Conservation (phyloP, 352 stramenopile genomes). For the Albugo candida region DNA sequence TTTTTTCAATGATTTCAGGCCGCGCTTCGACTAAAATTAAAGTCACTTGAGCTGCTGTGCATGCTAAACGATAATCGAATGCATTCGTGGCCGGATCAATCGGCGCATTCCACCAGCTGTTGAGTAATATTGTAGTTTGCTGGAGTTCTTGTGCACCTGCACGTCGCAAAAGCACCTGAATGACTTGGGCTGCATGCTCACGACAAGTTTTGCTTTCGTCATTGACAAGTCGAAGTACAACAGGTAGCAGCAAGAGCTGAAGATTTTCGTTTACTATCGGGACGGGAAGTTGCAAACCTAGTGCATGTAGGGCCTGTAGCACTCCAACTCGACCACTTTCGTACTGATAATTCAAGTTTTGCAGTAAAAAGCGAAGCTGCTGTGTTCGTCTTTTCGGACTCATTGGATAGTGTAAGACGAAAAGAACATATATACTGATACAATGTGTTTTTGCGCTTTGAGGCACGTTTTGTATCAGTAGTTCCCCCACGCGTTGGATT, state of each 20-base stretch:
- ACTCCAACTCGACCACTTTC: slow-evolving; percentile 84
- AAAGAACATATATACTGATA: slow-evolving; percentile 68
- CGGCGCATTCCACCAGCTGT: slow-evolving; percentile 60
- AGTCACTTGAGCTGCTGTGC: slow-evolving; percentile 53
- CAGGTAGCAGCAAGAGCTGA: slow-evolving; percentile 88
- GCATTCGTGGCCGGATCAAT: slow-evolving; percentile 4
- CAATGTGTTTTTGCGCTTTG: slow-evolving; percentile 67
- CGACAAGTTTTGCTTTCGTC: slow-evolving; percentile 84
- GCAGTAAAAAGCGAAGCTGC: slow-evolving; percentile 87
- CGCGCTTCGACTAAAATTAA: slow-evolving; percentile 46
- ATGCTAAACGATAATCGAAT: slow-evolving; percentile 41
- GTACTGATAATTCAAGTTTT: slow-evolving; percentile 92
- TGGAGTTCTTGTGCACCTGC: slow-evolving; percentile 82
- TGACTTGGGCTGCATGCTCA: slow-evolving; percentile 47
- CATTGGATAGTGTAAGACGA: slow-evolving; percentile 92
- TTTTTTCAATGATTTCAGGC: slow-evolving; percentile 58
- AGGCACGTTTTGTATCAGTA: slow-evolving; percentile 86
- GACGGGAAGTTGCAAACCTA: slow-evolving; percentile 84
- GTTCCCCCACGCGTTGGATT: slow-evolving; percentile 85
- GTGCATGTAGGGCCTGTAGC: slow-evolving; percentile 69
- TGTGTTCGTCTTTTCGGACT: slow-evolving; percentile 83
- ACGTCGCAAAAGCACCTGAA: slow-evolving; percentile 75
- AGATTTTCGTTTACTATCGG: slow-evolving; percentile 82
- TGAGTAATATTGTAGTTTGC: slow-evolving; percentile 72
- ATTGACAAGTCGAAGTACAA: slow-evolving; percentile 92